Base-by-base conservation (phyloP, 139 green algal species). In the Tetraselmis chui region DNA sequence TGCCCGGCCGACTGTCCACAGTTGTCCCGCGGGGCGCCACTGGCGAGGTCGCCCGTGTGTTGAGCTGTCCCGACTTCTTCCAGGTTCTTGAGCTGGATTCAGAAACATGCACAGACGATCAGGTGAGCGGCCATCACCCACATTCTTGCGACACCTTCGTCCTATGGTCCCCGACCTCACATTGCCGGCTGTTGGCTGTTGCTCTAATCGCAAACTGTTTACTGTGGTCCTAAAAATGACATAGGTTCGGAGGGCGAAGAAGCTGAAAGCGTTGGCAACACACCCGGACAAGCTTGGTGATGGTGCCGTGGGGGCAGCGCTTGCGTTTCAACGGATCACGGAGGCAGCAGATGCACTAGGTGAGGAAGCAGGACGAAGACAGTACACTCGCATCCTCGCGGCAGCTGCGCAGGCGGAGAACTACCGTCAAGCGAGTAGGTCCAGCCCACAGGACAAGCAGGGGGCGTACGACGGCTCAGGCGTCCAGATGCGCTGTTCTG, bases 271-370 rank as follows among this genome's bases (percentile, higher is more conserved):
- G 29, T 79, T 86, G 58, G 29, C 32, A 0, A 81, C 81, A 0
- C 83, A 86, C 76, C 83, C 83, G 31, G 83, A 86, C 76, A 86
- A 86, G 76, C 29, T 83, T 23, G 83, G 83, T 26, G 26, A 59
- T 1, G 25, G 81, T 0, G 25, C 80, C 27, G 45, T 59, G 24
- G 83, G 83, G 2, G 83, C 83, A 23, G 45, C 76, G 0, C 67
- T 81, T 28, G 83, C 83, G 27, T 81, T 83, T 29, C 29, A 30
- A 2, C 78, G 67, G 28, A 80, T 86, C 76, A 84, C 76, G 0
- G 27, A 32, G 74, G 80, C 45, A 25, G 45, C 45, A 5, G 45
- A 67, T 18, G 45, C 18, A 18, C 45, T 67, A 25, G 45, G 45
- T 18, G 45, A 67, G 18, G 45, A 67, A 18, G 45, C 45, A 5